phyloP scores from a whole-genome alignment of 768 basidiomycete genomes.

The Trametes cingulata region DNA sequence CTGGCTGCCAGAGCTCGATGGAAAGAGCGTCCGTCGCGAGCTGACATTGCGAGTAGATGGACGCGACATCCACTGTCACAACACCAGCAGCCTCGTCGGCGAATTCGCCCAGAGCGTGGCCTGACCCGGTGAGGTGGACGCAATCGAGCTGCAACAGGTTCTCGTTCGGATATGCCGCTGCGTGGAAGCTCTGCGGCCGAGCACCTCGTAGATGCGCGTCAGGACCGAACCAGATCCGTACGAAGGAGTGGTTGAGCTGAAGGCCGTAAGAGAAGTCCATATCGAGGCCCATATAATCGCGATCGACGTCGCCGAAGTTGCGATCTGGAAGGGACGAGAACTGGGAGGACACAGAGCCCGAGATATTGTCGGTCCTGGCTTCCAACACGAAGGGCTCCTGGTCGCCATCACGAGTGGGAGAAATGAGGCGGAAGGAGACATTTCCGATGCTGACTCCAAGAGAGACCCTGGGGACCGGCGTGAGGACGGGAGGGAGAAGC shows the following conservation, averaged over 20 bases:
- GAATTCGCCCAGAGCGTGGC: slow-evolving; percentile 51
- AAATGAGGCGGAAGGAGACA: slow-evolving; percentile 52
- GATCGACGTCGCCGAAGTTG: slow-evolving; percentile 25
- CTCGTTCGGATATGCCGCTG: slow-evolving; percentile 25
- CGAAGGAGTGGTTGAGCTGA: slow-evolving; percentile 51
- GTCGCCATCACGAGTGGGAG: slow-evolving; percentile 38
- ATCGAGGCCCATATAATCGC: slow-evolving; percentile 45
- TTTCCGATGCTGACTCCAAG: slow-evolving; percentile 51
- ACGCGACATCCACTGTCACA: slow-evolving; percentile 44
- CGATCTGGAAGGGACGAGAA: slow-evolving; percentile 37
- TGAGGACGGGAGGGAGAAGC: slow-evolving; percentile 32
- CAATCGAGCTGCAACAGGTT: slow-evolving; percentile 58
- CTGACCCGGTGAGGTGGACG: slow-evolving; percentile 48
- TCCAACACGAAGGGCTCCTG: slow-evolving; percentile 55
- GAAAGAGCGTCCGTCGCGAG: slow-evolving; percentile 58
- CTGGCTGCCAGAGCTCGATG: slow-evolving; percentile 67
- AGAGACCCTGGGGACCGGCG: slow-evolving; percentile 50
- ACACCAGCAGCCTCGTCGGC: slow-evolving; percentile 45
- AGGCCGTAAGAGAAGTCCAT: slow-evolving; percentile 46
- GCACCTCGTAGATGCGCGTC: slow-evolving; percentile 16
- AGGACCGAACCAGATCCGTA: slow-evolving; percentile 41
- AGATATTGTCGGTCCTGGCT: slow-evolving; percentile 55
- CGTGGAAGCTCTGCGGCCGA: slow-evolving; percentile 27
- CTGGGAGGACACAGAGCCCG: slow-evolving; percentile 42
- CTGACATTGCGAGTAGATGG: slow-evolving; percentile 47